These are phyloP conservation scores for Monilinia aucupariae DNA, from an alignment of 2,329 filamentous ascomycete genomes.

Conservation along the genomic window DNA sequence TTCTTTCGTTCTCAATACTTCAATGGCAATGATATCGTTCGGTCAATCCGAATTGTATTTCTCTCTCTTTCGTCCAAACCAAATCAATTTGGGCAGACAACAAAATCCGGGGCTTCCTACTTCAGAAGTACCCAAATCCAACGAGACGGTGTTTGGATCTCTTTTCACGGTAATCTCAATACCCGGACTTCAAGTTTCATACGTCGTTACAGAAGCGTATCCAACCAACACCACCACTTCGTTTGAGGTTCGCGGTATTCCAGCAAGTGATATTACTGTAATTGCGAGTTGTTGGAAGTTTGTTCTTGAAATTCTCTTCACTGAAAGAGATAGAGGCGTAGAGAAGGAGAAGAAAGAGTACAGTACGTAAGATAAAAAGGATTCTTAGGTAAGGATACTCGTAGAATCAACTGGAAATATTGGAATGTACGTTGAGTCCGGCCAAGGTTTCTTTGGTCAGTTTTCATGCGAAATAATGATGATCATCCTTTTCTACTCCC, in stretches of 20 bases:
- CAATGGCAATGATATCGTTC: background rate
- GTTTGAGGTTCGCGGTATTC: background rate
- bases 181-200: conserved; percentile 8
- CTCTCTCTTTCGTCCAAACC: background rate
- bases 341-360: background rate
- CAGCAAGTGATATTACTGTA: background rate
- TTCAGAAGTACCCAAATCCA: conserved; percentile 9
- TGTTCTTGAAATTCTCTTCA: background rate
- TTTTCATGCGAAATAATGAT: background rate
- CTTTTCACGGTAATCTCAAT: conserved; percentile 7
- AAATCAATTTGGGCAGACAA: background rate
- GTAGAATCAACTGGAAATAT: background rate
- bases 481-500: background rate
- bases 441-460: background rate
- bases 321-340: background rate
- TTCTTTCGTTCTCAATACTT: background rate
- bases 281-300: background rate
- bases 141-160: conserved; percentile 5
- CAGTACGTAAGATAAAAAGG: too few relatives aligned
- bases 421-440: background rate
- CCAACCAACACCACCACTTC: background rate
- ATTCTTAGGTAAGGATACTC: background rate
- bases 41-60: background rate
- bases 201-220: conserved; percentile 2
- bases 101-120: background rate